Evolutionary conservation across 805 yeast species (phyloP), one percentile per base, ranked within the genome.

Genomic region (Spathaspora gorwiae): DNA sequence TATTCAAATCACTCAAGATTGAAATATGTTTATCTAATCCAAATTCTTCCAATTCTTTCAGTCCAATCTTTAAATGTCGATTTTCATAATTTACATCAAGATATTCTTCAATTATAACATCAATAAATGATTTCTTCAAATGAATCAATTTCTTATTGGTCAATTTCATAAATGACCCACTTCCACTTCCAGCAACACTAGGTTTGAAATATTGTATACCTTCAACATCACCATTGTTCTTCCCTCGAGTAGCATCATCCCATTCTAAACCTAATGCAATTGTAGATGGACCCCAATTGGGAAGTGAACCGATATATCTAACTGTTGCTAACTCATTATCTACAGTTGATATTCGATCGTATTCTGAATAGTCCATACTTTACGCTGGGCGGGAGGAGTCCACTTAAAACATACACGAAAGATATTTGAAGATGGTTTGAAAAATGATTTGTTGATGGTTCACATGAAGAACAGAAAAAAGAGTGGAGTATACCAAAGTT

Each of bases 211-310:
- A 87, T 43, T 59, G 53, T 0, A 62, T 54, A 0, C 83, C 87
- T 15, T 76, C 68, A 26, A 79, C 48, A 1, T 57, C 46, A 0
- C 98, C 98, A 49, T 76, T 66, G 59, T 90, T 80, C 54, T 83
- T 87, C 1, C 97, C 97, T 32, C 89, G 68, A 0, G 48, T 45
- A 0, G 73, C 63, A 38, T 80, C 69, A 59, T 90, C 97, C 97
- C 97, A 90, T 60, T 90, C 96, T 3, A 90, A 73, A 0, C 97
- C 97, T 11, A 78, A 61, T 0, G 92, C 89, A 1, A 51, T 35
- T 0, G 61, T 66, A 8, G 60, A 57, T 0, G 78, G 75, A 5
- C 64, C 64, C 96, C 96, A 89, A n/a, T 48, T 43, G 0, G 82
- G 80, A 0, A 89, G 62, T 2, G 42, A 37, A 0, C 96, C 97